Evolutionary conservation across 1,139 yeast species (phyloP), one percentile per base, ranked within the genome.

Genomic region (Kazachstania sp.): DNA sequence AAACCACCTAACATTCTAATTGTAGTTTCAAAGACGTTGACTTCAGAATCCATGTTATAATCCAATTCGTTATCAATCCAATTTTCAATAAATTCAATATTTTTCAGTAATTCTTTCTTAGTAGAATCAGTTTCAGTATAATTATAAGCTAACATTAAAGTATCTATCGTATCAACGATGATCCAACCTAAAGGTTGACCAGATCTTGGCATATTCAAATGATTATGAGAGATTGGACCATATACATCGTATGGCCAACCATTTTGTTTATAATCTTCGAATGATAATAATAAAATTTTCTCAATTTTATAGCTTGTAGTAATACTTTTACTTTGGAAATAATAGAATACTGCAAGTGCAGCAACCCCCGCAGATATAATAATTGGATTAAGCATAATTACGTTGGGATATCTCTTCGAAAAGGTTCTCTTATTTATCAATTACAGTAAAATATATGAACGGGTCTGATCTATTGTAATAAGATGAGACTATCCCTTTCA

Each of bases 161-260:
- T 86, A 60, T 92, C 97, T 47, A 92, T 67, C 1, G 95, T 75
- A 64, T 90, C 97, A 8, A 90, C 95, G 58, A 90, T 83, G 64
- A 90, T 86, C 97, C 97, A 90, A 2, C 98, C 98, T 56, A 90
- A 68, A 1, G 97, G 97, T 7, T 81, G 81, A 1, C 87, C 90
- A 13, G 60, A 52, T n/a, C 54, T 47, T 8, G 61, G 56, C 88
- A 87, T 84, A 60, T 87, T 85, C 50, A 75, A 71, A n/a, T 87
- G 88, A 1, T 59, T 64, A 47, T 79, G 76, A 13, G 74, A 64
- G 18, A 84, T 62, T 0, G 97, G 86, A 28, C 70, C 67, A 58
- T 81, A 85, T 3, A 78, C 75, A 56, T 85, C 95, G 49, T 70
- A 71, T 2, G 97, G 97, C 94, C 95, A 88, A 0, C 86, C 97